Evolutionary conservation across 2,329 filamentous ascomycete species (phyloP), one percentile per base, ranked within the genome.

Genomic region (Apiospora sp.): DNA sequence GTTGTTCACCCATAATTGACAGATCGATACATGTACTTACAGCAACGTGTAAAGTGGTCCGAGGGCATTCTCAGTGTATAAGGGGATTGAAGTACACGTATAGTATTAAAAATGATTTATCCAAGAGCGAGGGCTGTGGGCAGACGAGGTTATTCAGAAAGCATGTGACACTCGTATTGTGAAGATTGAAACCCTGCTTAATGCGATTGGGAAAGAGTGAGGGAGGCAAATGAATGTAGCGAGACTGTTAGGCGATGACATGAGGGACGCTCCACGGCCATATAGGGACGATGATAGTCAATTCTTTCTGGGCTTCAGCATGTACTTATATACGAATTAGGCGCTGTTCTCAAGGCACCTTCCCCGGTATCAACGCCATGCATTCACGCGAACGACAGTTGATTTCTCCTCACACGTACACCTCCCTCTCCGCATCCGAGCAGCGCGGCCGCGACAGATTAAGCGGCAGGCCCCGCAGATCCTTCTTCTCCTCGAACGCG

Each of bases 391-490:
- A 49, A 49, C n/a, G 19, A 51, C 58, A 64, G 12, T n/a, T 1
- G 1, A 8, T 10, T 64, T 34, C 41, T 64, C 58, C 41, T 64
- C 58, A 41, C 2, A 64, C 30, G n/a, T 64, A 64, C 0, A 64
- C 34, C 12, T 64, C 58, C 34, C 58, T 64, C 34, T 64, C 58
- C 58, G 58, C 58, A 64, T 64, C 58, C 58, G 58, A 64, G 34
- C 58, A 64, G 34, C 58, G 34, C 34, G 58, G 58, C 34, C 58
- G 58, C 58, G 58, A 64, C 19, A 64, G 34, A 34, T 64, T 64
- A 10, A 64, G 58, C 30, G 30, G 30, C 19, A 64, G 34, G 8
- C n/a, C 16, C 34, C 58, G 30, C 19, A 64, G 58, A 19, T 64
- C 19, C 58, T 64, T n/a, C 7, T n/a, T 13, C 19, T 64, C 30